Conservation (phyloP, 2,329 filamentous ascomycete genomes). For the Colletotrichum gloeosporioides region DNA sequence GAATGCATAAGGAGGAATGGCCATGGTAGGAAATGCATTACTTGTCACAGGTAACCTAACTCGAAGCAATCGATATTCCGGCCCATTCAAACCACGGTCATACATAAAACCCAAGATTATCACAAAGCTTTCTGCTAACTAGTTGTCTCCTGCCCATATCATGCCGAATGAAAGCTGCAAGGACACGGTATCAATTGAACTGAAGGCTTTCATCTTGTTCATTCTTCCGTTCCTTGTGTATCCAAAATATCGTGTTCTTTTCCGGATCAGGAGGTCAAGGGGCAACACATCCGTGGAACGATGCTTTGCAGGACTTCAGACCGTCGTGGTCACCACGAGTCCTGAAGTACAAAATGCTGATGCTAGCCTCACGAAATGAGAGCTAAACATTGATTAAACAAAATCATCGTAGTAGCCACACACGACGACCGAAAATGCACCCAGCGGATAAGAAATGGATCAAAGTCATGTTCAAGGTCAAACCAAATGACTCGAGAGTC, state of each 20-base stretch:
- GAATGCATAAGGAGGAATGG: too few relatives aligned
- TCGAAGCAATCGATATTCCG: too few relatives aligned
- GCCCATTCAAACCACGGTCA: too few relatives aligned
- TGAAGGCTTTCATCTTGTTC: too few relatives aligned
- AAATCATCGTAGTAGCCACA: too few relatives aligned
- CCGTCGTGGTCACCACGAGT: neutral
- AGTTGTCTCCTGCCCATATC: too few relatives aligned
- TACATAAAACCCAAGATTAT: too few relatives aligned
- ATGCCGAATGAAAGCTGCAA: too few relatives aligned
- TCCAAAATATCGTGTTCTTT: neutral
- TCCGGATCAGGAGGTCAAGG: neutral
- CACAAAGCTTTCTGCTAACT: too few relatives aligned
- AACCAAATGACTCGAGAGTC: neutral
- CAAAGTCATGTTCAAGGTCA: neutral
- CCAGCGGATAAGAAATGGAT: neutral
- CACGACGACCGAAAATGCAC: neutral
- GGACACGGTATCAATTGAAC: too few relatives aligned
- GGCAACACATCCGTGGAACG: rapidly evolving
- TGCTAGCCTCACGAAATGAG: neutral
- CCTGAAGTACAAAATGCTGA: neutral
- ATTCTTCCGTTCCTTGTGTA: neutral
- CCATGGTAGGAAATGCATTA: too few relatives aligned
- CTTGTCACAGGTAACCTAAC: too few relatives aligned
- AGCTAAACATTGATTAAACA: neutral
- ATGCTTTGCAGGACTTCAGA: neutral